These are phyloP conservation scores for Pistacia integerrima DNA, from an alignment of 345 rosid species.

Conservation along the genomic window DNA sequence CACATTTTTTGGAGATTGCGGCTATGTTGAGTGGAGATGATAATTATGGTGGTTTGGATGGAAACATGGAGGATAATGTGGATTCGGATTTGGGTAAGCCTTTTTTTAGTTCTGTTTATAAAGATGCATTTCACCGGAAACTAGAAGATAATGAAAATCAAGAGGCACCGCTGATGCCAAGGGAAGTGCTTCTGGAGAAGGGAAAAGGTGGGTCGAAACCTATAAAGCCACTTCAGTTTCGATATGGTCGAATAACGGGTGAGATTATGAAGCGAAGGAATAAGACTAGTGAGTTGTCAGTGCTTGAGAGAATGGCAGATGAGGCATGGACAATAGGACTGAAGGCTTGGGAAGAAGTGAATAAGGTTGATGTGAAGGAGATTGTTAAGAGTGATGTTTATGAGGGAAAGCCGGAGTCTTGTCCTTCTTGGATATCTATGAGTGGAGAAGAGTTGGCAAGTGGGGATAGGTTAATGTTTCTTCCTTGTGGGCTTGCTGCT, in stretches of 20 bases:
- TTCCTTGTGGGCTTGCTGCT: constrained; percentile 95
- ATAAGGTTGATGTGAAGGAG: constrained; percentile 50
- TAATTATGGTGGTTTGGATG: constrained; percentile 50
- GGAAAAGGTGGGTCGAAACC: constrained; percentile 29
- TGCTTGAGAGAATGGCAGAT: constrained; percentile 82
- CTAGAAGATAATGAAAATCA: constrained; percentile 62
- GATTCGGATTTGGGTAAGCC: constrained; percentile 65
- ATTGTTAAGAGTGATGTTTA: constrained; percentile 37
- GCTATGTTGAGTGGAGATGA: constrained; percentile 74
- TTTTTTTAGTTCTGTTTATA: constrained; percentile 53
- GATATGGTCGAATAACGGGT: constrained; percentile 77
- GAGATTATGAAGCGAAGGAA: constrained; percentile 74
- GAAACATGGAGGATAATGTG: constrained; percentile 38
- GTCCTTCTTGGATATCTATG: constrained; percentile 82
- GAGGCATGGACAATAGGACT: constrained; percentile 93
- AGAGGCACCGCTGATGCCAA: constrained; percentile 59
- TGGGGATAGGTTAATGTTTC: constrained; percentile 69
- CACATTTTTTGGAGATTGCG: constrained; percentile 72
- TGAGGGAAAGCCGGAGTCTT: constrained; percentile 58
- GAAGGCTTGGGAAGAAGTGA: constrained; percentile 89
- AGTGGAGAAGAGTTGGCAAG: constrained; percentile 69
- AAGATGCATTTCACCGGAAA: constrained; percentile 65
- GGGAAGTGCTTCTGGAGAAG: constrained; percentile 47
- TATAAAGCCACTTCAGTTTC: constrained; percentile 60
- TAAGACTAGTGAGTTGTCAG: constrained; percentile 58